Evolutionary conservation across 2,329 filamentous ascomycete species (phyloP).

Genomic region (Phaeophleospora eucalypticola): DNA sequence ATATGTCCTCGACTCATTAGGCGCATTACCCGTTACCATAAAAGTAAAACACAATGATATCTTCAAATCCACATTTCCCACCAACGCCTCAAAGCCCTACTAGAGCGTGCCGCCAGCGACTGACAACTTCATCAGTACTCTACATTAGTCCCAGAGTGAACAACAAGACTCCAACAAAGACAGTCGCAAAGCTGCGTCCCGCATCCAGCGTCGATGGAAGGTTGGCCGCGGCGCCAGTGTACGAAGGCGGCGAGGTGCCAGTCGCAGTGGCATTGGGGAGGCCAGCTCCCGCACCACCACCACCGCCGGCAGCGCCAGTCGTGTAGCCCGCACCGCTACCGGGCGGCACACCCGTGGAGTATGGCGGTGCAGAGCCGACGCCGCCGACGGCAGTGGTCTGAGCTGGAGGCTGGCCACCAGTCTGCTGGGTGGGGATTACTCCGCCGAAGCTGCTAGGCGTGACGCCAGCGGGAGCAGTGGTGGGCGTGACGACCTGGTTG

Average conservation of each 20-base stretch:
- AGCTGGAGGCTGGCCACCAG: no score
- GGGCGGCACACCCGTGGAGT: no score
- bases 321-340: no score
- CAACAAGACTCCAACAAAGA: background rate
- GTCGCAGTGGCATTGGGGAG: background rate
- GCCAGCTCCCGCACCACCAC: background rate
- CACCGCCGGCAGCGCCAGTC: background rate
- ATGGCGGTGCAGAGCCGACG: no score
- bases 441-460: slow-evolving; percentile 2
- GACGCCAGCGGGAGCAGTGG: slow-evolving; percentile 3
- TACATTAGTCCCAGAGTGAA: background rate
- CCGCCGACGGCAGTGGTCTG: no score
- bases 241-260: background rate
- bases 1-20: no score
- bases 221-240: background rate
- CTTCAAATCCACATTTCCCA: no score
- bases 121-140: no score
- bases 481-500: background rate
- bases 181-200: background rate
- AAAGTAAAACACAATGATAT: no score
- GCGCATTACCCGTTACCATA: no score
- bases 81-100: no score
- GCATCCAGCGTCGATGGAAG: background rate
- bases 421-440: slow-evolving; percentile 2
- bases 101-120: no score